Evolutionary conservation across 1,139 yeast species (phyloP).

Genomic region (Yamadazyma siamensis): DNA sequence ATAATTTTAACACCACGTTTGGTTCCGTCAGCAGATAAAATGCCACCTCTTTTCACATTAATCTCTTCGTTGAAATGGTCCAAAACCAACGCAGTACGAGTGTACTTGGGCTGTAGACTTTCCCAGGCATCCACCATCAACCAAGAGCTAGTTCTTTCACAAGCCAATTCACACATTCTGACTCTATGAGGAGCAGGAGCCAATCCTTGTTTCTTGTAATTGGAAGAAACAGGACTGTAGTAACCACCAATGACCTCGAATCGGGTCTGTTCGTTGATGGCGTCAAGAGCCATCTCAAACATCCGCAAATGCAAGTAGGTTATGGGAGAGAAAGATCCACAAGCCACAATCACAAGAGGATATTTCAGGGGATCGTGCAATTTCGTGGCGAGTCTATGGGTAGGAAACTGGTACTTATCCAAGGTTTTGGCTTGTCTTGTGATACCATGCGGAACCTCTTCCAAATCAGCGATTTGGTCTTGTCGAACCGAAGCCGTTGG

Average conservation of each 20-base stretch:
- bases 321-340: slow-evolving; percentile 95
- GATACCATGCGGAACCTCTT: slow-evolving; percentile 94
- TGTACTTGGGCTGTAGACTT: slow-evolving; percentile 83
- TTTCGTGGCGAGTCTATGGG: slow-evolving; percentile 73
- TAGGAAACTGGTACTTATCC: slow-evolving; percentile 73
- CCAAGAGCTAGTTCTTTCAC: slow-evolving; percentile 96
- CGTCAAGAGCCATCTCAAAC: slow-evolving; percentile 98
- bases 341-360: slow-evolving; percentile 92
- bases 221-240: slow-evolving; percentile 95
- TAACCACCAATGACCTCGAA: slow-evolving; percentile 96
- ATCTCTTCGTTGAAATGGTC: slow-evolving; percentile 97
- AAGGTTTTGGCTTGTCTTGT: slow-evolving; percentile 77
- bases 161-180: slow-evolving; percentile 96
- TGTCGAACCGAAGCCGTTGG: slow-evolving; percentile 53
- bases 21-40: slow-evolving; percentile 68
- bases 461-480: slow-evolving; percentile 84
- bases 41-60: slow-evolving; percentile 85
- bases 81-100: slow-evolving; percentile 90
- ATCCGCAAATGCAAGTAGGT: slow-evolving; percentile 91
- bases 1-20: slow-evolving; percentile 87
- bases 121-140: slow-evolving; percentile 99
- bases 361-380: slow-evolving; percentile 73
- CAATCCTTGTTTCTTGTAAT: slow-evolving; percentile 88
- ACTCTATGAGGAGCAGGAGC: slow-evolving; percentile 89
- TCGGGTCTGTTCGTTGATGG: slow-evolving; percentile 87